These are phyloP conservation scores for Globisporangium cystogenes DNA, from an alignment of 352 stramenopile genomes.

Conservation along the genomic window DNA sequence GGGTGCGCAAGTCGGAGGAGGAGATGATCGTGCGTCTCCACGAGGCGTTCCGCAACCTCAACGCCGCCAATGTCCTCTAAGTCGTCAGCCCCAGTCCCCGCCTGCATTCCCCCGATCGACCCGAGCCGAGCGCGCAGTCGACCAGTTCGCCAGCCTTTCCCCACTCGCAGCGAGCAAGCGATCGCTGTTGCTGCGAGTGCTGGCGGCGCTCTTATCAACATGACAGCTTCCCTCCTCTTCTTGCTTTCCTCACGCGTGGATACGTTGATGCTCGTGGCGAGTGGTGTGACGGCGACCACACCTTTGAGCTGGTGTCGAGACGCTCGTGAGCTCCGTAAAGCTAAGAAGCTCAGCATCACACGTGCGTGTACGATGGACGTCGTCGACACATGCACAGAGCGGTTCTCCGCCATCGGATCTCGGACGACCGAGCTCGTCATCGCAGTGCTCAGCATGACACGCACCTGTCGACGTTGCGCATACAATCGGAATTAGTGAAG, in stretches of 20 bases:
- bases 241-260: no score
- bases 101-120: background rate
- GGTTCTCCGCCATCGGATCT: no score
- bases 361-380: no score
- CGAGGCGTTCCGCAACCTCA: conserved; percentile 90
- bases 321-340: no score
- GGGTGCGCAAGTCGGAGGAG: conserved; percentile 96
- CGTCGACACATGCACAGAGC: no score
- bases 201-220: background rate
- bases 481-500: background rate
- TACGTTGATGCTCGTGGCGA: no score
- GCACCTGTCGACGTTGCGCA: background rate
- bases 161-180: background rate
- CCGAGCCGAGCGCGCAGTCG: no score
- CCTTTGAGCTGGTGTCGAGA: no score
- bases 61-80: conserved; percentile 71
- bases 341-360: no score
- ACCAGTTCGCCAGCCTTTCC: background rate
- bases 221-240: conserved; percentile 3
- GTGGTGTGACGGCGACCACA: no score
- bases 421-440: no score
- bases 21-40: conserved; percentile 91
- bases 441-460: no score
- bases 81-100: background rate
- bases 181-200: background rate